These are phyloP conservation scores for Mychonastes homosphaera DNA, from an alignment of 139 green algal species.

Conservation along the genomic window DNA sequence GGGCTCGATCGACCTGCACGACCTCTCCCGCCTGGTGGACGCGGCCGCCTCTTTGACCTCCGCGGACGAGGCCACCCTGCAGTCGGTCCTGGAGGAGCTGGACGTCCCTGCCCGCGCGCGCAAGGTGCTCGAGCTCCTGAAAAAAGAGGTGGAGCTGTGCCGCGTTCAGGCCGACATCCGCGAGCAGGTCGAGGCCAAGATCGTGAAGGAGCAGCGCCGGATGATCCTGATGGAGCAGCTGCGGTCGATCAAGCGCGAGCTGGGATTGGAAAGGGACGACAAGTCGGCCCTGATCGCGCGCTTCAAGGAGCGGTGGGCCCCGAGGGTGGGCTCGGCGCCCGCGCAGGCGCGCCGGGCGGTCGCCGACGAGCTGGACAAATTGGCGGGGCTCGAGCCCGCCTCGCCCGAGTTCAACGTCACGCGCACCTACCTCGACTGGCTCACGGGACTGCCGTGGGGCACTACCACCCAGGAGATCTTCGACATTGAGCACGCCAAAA, in stretches of 20 bases:
- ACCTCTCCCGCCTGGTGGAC: conserved; percentile 84
- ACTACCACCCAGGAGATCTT: conserved; percentile 63
- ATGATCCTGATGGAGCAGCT: conserved; percentile 99
- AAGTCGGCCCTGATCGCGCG: conserved; percentile 80
- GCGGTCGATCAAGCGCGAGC: conserved; percentile 92
- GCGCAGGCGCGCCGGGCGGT: conserved; percentile 51
- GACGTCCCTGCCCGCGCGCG: conserved; percentile 45
- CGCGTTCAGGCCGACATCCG: conserved; percentile 84
- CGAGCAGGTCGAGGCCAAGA: conserved; percentile 92
- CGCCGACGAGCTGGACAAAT: conserved; percentile 87
- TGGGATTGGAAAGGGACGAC: conserved; percentile 96
- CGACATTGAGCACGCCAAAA: conserved; percentile 43
- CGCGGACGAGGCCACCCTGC: conserved; percentile 70
- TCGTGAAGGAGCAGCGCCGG: conserved; percentile 85
- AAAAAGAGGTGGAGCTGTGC: conserved; percentile 96
- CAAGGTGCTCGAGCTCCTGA: conserved; percentile 73
- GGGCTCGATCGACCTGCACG: conserved; percentile 60
- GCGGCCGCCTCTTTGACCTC: conserved; percentile 75
- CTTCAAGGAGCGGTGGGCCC: conserved; percentile 37
- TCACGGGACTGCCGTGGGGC: conserved; percentile 90
- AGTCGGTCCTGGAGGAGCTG: conserved; percentile 75
- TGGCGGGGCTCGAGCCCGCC: conserved; percentile 73
- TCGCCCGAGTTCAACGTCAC: conserved; percentile 94
- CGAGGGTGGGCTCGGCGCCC: conserved; percentile 27
- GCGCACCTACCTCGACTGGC: conserved; percentile 94